phyloP scores from a whole-genome alignment of 2,329 filamentous ascomycete genomes.

The Dactylonectria estremocensis region DNA sequence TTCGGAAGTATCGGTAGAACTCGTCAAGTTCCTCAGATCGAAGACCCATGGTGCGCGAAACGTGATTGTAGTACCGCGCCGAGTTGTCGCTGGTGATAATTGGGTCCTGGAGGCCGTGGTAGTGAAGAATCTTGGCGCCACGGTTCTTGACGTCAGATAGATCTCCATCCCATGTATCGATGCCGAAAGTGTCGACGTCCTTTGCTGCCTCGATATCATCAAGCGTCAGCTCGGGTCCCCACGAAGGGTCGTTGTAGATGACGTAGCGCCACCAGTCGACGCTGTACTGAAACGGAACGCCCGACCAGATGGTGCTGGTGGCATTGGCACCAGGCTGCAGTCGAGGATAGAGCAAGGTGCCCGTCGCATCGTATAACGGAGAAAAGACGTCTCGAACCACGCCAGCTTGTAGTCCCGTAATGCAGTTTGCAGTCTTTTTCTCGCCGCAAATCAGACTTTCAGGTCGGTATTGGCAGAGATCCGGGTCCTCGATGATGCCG shows the following conservation, averaged over 20 bases:
- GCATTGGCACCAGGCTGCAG: constrained; percentile 46
- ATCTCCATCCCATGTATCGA: constrained; percentile 54
- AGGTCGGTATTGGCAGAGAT: constrained; percentile 61
- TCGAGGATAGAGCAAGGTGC: constrained; percentile 54
- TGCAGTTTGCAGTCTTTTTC: constrained; percentile 56
- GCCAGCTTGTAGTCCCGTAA: constrained; percentile 21
- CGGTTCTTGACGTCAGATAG: constrained; percentile 54
- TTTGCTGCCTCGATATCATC: constrained; percentile 57
- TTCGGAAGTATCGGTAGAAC: constrained; percentile 66
- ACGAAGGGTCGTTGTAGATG: constrained; percentile 29
- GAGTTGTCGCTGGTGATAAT: constrained; percentile 55
- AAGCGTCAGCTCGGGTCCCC: constrained; percentile 23
- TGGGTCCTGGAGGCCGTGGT: constrained; percentile 60
- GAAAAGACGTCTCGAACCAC: constrained; percentile 18
- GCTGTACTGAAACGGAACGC: constrained; percentile 40
- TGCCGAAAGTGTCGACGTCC: constrained; percentile 42
- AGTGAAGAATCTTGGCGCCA: constrained; percentile 61
- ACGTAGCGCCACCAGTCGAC: constrained; percentile 30
- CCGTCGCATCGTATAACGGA: constrained; percentile 26
- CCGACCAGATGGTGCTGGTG: constrained; percentile 58
- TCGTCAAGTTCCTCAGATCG: constrained; percentile 55
- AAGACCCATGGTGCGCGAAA: constrained; percentile 47
- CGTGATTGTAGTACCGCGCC: constrained; percentile 40
- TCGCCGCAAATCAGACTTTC: constrained; percentile 56
- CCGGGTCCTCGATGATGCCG: constrained; percentile 63